Base-by-base conservation (phyloP, 345 rosid genomes). In the Populus pruinosa region DNA sequence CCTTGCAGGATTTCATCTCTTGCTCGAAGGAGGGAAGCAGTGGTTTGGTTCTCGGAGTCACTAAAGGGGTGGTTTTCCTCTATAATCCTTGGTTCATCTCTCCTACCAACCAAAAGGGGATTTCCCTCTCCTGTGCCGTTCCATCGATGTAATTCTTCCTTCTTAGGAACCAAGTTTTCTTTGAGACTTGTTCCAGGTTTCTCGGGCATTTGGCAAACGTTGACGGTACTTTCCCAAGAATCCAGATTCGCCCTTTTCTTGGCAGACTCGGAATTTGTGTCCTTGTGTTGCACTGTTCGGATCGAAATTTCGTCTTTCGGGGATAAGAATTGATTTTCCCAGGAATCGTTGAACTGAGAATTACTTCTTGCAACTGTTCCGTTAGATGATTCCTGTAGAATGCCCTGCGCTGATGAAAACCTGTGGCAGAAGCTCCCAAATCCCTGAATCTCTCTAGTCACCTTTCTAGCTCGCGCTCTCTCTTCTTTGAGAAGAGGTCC, bases 401-500 rank as follows among this genome's bases (percentile, higher is more conserved):
- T 61, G 67, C 87, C 87, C 68, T 76, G 78, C 61, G 78, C 67
- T 67, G 89, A 80, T 33, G 83, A 68, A 59, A 89, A 69, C 53
- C 89, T 84, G 23, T 72, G 83, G 80, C 85, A 59, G 61, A 95
- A 87, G 84, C 98, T 95, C 56, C 97, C 99, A 67, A 95, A 93
- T 44, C 98, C 99, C 80, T 85, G 86, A 83, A 95, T 95, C 72
- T 86, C 99, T 84, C 94, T 85, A 3, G 91, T 89, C 16, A 95
- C 82, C 85, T 89, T 94, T 74, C 98, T 89, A 65, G 99, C 89
- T 74, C 92, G 83, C 63, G 86, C 85, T 73, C 94, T 91, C 72
- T 95, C 99, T 72, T 90, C 94, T 79, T 84, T 93, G 44, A 90
- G 88, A 21, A 93, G 83, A 49, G 85, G 74, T 41, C 89, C 94